Base-by-base conservation (phyloP, 2,329 filamentous ascomycete genomes). In the Orbilia ellipsospora region DNA sequence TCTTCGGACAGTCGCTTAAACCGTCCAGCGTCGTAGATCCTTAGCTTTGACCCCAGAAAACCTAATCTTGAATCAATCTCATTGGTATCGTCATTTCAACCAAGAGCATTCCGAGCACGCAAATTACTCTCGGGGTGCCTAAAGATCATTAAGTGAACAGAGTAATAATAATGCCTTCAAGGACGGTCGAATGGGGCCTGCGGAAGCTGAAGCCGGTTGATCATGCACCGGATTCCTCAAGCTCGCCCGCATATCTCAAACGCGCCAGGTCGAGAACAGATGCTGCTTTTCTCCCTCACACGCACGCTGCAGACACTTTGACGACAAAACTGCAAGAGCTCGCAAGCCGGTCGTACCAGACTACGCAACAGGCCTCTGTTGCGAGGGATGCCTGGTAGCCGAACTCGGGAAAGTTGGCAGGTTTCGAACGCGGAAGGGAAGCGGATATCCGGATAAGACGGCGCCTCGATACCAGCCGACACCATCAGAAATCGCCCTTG, bases 371-470 rank as follows among this genome's bases (percentile, higher is more conserved):
- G 23, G 23, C 23, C 23, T 23, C 23, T 51, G 42, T 45, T 48
- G 16, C 31, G 31, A 10, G 31, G 48, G 31, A 36, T 54, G 31
- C 28, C 54, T 61, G 18, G 50, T 62, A 61, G 36, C 65, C 57
- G 65, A 70, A 63, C 57, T 70, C 57, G 66, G 66, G 66, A 62
- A 36, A 61, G 57, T 69, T 69, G 64, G 40, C 66, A 36, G 23
- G 56, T 52, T 36, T 70, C 45, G 66, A 70, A 61, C 66, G 40
- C 66, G 66, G 66, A 70, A 70, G 57, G 66, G 66, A 70, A 63
- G 66, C 65, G 57, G 66, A 70, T 70, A 63, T 63, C 66, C 66
- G 66, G 66, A 70, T 70, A 70, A 70, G 57, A 70, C 45, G 36
- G 59, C 66, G 66, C 66, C 66, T 62, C 66, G 55, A 61, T 62